phyloP scores from a whole-genome alignment of 163 green algal genomes.

The Chloromonas sp. region DNA sequence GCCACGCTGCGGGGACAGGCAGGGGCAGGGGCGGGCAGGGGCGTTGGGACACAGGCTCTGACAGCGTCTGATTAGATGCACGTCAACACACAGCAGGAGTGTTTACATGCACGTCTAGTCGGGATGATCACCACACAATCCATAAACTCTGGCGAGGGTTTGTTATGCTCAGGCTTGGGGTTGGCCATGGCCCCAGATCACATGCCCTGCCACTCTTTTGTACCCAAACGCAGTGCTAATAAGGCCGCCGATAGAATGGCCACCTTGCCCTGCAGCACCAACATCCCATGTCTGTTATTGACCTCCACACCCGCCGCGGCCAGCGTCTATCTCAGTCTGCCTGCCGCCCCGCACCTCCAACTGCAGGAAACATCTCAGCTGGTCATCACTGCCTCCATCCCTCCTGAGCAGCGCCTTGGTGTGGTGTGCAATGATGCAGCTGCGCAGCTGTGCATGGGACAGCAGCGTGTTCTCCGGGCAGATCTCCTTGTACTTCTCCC shows the following conservation, averaged over 20 bases:
- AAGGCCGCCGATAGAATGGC: no score
- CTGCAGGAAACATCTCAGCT: conserved; percentile 32
- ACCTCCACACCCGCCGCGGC: no score
- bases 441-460: conserved; percentile 28
- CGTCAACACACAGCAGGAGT: background rate
- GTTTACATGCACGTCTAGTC: background rate
- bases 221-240: no score
- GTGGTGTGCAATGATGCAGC: conserved; percentile 47
- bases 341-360: conserved; percentile 23
- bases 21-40: background rate
- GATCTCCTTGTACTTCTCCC: conserved; percentile 63
- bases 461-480: conserved; percentile 56
- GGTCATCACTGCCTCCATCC: conserved; percentile 34
- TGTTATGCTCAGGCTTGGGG: no score
- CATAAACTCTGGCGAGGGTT: no score
- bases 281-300: no score
- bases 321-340: no score
- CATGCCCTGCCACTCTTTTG: no score
- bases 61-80: background rate
- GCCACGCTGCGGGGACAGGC: conserved; percentile 27
- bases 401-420: conserved; percentile 49
- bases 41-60: background rate
- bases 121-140: no score
- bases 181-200: no score
- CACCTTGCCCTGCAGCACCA: no score